Base-by-base conservation (phyloP, 2,329 filamentous ascomycete genomes). In the Aspergillus bombycis region DNA sequence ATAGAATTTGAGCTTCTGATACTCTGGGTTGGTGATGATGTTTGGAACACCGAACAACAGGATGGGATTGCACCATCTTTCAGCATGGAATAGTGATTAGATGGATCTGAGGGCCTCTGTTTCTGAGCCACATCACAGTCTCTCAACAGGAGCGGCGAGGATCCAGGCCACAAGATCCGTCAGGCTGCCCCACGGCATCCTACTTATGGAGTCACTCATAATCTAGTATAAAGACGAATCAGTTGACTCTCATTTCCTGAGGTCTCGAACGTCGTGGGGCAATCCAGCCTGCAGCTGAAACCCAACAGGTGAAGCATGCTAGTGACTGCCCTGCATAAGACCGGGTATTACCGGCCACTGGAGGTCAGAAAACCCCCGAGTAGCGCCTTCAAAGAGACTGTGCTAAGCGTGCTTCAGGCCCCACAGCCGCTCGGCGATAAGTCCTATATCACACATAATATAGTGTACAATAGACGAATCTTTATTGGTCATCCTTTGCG, bases 1-100 rank as follows among this genome's bases (percentile, higher is more conserved):
- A 68, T 77, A 34, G 76, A 79, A 59, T 74, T 73, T 62, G 71
- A 78, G 57, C 61, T 78, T 59, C 63, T 79, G 61, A 68, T 70
- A 58, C 66, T 73, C 28, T 78, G 74, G 74, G 71, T 66, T 52
- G 69, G 69, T 12, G 68, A 69, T 46, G 66, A 68, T 21, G 62
- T 63, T 32, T 67, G 62, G 64, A 62, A 60, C 58, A 56, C 58
- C 59, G 53, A 64, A 50, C 54, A 60, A 10, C 38, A 48, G 52
- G 57, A 61, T 11, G 58, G 3, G 56, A 65, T 48, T 46, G 7
- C 43, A 26, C 30, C 11, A 30, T 43, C 45, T 14, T 41, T 41
- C 10, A 50, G 48, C 19, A 45, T 50, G 30, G 34, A 56, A 19
- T 38, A 57, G 50, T 55, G 48, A 53, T 41, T 28, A 53, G 45